Evolutionary conservation across 495 filamentous ascomycete genomes (phyloP).

Genomic region (Elasticomyces elasticus): DNA sequence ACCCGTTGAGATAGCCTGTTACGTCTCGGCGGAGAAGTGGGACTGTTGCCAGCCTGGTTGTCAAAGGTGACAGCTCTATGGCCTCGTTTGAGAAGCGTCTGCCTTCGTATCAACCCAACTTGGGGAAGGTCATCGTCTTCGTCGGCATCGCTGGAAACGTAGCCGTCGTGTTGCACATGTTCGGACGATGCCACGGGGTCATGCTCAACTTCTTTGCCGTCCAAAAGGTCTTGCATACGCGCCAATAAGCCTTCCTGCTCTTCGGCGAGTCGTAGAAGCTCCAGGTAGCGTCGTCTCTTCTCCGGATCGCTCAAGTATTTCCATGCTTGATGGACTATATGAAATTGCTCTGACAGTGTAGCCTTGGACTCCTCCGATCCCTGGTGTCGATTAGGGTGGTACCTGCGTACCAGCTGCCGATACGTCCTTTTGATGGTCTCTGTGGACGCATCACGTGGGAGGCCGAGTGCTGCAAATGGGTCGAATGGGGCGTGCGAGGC

Average conservation of each 20-base stretch:
- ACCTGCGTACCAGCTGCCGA: slow-evolving; percentile 7
- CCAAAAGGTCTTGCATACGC: slow-evolving; percentile 9
- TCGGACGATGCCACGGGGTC: not conserved
- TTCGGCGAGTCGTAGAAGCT: slow-evolving; percentile 12
- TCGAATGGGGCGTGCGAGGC: slow-evolving; percentile 11
- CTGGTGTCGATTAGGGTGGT: slow-evolving; percentile 21
- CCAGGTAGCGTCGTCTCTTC: slow-evolving; percentile 16
- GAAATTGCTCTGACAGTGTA: slow-evolving; percentile 13
- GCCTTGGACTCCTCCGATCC: slow-evolving; percentile 11
- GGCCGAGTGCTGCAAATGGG: slow-evolving; percentile 17
- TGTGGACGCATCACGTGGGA: slow-evolving; percentile 13
- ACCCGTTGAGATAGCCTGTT: not conserved
- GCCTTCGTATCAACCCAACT: slow-evolving; percentile 1
- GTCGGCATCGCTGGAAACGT: slow-evolving; percentile 20
- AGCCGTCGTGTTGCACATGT: slow-evolving; percentile 5
- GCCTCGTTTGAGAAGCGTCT: slow-evolving; percentile 1
- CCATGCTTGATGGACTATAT: slow-evolving; percentile 15
- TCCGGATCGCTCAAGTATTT: slow-evolving; percentile 5
- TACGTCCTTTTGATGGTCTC: slow-evolving; percentile 11
- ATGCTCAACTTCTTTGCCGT: not conserved
- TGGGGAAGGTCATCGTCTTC: slow-evolving; percentile 19
- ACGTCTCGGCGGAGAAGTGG: not conserved
- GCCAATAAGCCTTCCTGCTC: slow-evolving; percentile 9
- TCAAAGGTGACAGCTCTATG: not conserved
- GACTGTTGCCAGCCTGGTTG: not conserved